Conservation (phyloP, 2,329 filamentous ascomycete genomes). For the Rutstroemia sp. region DNA sequence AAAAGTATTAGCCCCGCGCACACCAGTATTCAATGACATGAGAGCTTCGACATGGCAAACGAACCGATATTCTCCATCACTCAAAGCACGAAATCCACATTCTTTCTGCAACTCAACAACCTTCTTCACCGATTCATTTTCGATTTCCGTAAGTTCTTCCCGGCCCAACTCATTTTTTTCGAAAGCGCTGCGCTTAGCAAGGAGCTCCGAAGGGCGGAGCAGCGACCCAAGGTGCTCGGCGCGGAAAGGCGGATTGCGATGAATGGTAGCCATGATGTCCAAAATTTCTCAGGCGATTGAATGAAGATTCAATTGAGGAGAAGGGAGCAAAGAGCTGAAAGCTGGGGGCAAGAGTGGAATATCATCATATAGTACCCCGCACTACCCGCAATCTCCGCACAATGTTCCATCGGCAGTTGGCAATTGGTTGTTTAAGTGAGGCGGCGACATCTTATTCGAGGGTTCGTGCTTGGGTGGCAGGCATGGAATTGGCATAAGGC, state of each 20-base stretch:
- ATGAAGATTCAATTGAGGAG: too few species aligned
- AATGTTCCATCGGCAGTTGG: too few species aligned
- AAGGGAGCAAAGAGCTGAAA: too few species aligned
- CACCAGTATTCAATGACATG: background rate
- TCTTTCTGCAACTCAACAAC: slow-evolving; percentile 52
- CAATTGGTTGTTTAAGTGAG: too few species aligned
- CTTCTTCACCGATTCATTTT: slow-evolving; percentile 50
- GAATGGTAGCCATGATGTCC: background rate
- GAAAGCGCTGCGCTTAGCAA: slow-evolving; percentile 46
- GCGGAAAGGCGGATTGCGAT: slow-evolving; percentile 29
- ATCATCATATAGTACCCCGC: too few species aligned
- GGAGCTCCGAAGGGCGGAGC: slow-evolving; percentile 48
- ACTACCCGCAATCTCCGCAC: too few species aligned
- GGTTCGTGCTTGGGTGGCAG: too few species aligned
- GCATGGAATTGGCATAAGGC: too few species aligned
- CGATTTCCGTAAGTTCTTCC: slow-evolving; percentile 39
- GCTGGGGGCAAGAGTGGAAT: too few species aligned
- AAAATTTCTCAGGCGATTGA: too few species aligned
- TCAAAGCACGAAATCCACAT: slow-evolving; percentile 48
- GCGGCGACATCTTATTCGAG: too few species aligned
- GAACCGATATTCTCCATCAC: slow-evolving; percentile 47
- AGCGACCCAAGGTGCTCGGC: slow-evolving; percentile 58
- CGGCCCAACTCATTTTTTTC: slow-evolving; percentile 27
- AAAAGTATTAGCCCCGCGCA: background rate
- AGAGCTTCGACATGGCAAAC: too few species aligned